Percentiles rank a stretch among this genome's conserved stretches.
Evolutionary conservation across 75 land plant species (phyloP).

Genomic region (Larix kaempferi): DNA sequence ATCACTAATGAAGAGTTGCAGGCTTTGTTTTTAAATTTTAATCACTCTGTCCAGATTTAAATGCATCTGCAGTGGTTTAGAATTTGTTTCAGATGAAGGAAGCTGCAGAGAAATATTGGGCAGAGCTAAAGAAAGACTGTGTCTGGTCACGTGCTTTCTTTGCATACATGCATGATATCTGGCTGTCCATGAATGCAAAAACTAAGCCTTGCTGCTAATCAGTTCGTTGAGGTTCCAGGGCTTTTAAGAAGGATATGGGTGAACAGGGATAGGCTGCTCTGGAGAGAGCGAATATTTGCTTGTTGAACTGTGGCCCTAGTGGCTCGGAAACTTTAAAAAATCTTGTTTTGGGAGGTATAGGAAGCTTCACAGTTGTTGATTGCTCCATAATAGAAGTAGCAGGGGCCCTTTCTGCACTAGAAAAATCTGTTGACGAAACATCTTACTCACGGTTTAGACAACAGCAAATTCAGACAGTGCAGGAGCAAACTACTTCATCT

Average conservation of each 20-base stretch:
- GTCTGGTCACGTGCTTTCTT: too few species aligned
- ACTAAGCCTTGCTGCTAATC: constrained; percentile 20
- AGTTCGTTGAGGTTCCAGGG: constrained; percentile 37
- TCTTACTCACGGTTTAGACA: too few species aligned
- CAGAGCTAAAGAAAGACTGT: too few species aligned
- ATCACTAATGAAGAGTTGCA: too few species aligned
- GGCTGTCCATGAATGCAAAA: constrained; percentile 32
- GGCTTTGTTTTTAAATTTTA: too few species aligned
- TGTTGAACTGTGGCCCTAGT: constrained; percentile 93
- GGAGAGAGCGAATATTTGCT: constrained; percentile 81
- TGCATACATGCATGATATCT: constrained; percentile 6
- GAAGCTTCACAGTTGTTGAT: constrained; percentile 86
- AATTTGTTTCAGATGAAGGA: too few species aligned
- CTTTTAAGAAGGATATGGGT: constrained; percentile 63
- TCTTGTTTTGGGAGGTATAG: constrained; percentile 94
- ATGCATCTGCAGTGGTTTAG: too few species aligned
- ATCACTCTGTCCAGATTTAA: too few species aligned
- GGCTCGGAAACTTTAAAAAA: constrained; percentile 94
- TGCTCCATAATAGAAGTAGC: constrained; percentile 64
- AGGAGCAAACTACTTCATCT: neutral
- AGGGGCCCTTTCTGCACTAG: too few species aligned
- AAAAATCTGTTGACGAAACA: too few species aligned
- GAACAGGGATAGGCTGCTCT: constrained; percentile 93
- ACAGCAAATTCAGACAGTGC: neutral
- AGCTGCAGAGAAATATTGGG: too few species aligned